A percentile compares a stretch with the other conserved stretches of the same genome.
Conservation (phyloP, 352 stramenopile genomes). For the Globisporangium mamillatum region DNA sequence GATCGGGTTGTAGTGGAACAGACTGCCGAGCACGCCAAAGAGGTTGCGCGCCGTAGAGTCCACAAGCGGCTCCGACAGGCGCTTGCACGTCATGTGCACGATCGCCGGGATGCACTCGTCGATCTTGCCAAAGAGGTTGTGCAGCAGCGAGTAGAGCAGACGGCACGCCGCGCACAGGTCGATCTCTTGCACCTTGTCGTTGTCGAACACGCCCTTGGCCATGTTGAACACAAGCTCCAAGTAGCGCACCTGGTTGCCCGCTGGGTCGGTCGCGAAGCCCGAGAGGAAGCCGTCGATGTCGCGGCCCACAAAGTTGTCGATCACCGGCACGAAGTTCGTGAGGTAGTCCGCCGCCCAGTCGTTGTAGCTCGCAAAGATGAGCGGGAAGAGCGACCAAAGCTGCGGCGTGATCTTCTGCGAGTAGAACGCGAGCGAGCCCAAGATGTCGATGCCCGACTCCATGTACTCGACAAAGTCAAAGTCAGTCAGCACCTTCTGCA, state of each 20-base stretch:
- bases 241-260: constrained; percentile 53
- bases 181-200: constrained; percentile 55
- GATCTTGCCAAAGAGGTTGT: constrained; percentile 83
- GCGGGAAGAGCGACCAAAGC: constrained; percentile 95
- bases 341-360: constrained; percentile 96
- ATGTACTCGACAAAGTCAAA: constrained; percentile 97
- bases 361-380: constrained; percentile 95
- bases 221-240: constrained; percentile 81
- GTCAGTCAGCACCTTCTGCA: constrained; percentile 95
- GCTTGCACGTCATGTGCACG: constrained; percentile 63
- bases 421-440: constrained; percentile 96
- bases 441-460: constrained; percentile 94
- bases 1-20: constrained; percentile 93
- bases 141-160: constrained; percentile 75
- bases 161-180: constrained; percentile 73
- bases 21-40: constrained; percentile 89
- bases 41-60: constrained; percentile 76
- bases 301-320: constrained; percentile 95
- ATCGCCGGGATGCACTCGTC: constrained; percentile 77
- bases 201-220: constrained; percentile 72
- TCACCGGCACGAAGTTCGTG: constrained; percentile 93
- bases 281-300: constrained; percentile 72
- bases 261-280: constrained; percentile 41
- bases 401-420: constrained; percentile 88
- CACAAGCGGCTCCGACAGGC: constrained; percentile 52